Conservation (phyloP, 1,284 basidiomycete species). For the Cutaneotrichosporon sp. region DNA sequence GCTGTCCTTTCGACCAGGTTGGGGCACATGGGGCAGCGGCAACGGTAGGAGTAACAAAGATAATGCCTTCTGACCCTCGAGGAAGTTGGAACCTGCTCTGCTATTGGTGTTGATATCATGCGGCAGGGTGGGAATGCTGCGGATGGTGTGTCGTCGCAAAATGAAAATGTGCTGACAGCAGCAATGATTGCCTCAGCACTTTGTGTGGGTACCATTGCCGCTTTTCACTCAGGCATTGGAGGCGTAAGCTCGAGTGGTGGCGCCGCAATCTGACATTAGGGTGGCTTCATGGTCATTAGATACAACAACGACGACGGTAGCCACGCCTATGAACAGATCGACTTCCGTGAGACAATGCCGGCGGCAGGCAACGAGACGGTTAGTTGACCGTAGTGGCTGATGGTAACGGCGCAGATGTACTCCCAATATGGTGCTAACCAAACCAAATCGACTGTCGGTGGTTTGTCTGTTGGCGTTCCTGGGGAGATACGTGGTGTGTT, state of each 20-base stretch:
- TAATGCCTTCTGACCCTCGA: neutral
- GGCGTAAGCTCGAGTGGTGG: conserved; percentile 24
- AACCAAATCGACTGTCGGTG: conserved; percentile 57
- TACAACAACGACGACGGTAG: conserved; percentile 22
- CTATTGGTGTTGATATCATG: conserved; percentile 45
- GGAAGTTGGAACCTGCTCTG: conserved; percentile 48
- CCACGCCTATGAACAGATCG: conserved; percentile 42
- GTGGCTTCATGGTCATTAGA: conserved; percentile 18
- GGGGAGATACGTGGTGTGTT: conserved; percentile 67
- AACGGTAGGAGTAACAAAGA: conserved; percentile 11
- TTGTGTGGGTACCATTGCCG: conserved; percentile 47
- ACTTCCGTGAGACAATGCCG: conserved; percentile 49
- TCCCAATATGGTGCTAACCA: conserved; percentile 23
- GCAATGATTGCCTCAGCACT: conserved; percentile 38
- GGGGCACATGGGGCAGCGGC: conserved; percentile 25
- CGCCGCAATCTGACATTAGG: neutral
- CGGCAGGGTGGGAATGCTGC: conserved; percentile 46
- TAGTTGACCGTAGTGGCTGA: conserved; percentile 15
- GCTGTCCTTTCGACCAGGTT: conserved; percentile 22
- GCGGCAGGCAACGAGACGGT: conserved; percentile 45
- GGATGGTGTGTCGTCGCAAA: conserved; percentile 29
- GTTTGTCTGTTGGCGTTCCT: conserved; percentile 73
- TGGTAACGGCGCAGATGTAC: conserved; percentile 18
- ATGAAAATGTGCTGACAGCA: neutral
- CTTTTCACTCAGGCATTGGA: conserved; percentile 48